Conservation (phyloP, 2,329 filamentous ascomycete genomes). For the Ilyonectria mors-panacis region DNA sequence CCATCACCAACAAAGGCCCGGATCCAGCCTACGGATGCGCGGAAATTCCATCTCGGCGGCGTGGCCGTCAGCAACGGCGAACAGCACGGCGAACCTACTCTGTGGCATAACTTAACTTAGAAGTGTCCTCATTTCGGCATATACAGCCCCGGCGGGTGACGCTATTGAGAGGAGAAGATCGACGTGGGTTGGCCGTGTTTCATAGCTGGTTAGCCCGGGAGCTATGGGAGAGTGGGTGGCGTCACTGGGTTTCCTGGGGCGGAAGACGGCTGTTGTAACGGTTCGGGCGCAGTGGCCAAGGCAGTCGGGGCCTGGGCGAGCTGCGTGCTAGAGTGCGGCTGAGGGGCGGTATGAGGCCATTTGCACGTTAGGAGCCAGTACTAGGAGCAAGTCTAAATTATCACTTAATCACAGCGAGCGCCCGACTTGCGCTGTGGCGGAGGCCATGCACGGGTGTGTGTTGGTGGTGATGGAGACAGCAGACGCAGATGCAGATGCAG, state of each 20-base stretch:
- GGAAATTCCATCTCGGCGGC: slow-evolving; percentile 1
- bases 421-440: slow-evolving; percentile 13
- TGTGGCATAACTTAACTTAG: background rate
- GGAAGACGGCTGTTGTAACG: background rate
- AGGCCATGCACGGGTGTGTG: slow-evolving; percentile 16
- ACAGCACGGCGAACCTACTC: background rate
- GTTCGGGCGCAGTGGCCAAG: background rate
- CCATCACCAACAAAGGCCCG: background rate
- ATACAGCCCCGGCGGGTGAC: slow-evolving; percentile 26
- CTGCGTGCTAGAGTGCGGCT: slow-evolving; percentile 25
- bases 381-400: background rate
- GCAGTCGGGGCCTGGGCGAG: background rate
- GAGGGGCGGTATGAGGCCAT: slow-evolving; percentile 26
- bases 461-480: slow-evolving; percentile 12
- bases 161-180: slow-evolving; percentile 36
- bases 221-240: slow-evolving; percentile 33
- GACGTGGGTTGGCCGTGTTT: slow-evolving; percentile 38
- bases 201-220: slow-evolving; percentile 39
- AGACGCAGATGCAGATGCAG: slow-evolving; percentile 4
- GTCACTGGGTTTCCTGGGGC: slow-evolving; percentile 23
- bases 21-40: background rate
- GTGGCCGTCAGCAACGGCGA: slow-evolving; percentile 1
- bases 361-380: slow-evolving; percentile 6
- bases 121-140: slow-evolving; percentile 30
- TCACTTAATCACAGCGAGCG: slow-evolving; percentile 3